Evolutionary conservation across 2,329 filamentous ascomycete species (phyloP).

Genomic region (Westerdykella sp.): DNA sequence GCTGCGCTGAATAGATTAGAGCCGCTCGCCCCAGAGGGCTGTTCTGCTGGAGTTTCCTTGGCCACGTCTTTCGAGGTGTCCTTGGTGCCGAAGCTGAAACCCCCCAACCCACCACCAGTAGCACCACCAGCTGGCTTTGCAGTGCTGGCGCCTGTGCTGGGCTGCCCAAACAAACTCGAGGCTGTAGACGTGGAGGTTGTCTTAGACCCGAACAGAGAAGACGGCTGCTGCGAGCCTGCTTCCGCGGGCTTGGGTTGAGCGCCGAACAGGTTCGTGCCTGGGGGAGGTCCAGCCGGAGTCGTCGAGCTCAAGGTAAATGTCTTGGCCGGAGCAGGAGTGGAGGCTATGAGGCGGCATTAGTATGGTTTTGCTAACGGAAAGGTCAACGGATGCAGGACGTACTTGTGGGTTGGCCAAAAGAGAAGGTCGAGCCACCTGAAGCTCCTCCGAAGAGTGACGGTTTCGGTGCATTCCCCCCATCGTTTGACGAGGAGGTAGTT

Average conservation of each 20-base stretch:
- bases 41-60: conserved; percentile 24
- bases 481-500: conserved; percentile 13
- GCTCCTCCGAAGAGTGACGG: conserved; percentile 21
- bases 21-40: conserved; percentile 17
- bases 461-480: conserved; percentile 16
- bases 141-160: conserved; percentile 12
- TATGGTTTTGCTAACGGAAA: neutral
- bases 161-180: conserved; percentile 24
- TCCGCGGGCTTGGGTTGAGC: conserved; percentile 10
- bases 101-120: conserved; percentile 10
- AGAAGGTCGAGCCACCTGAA: conserved; percentile 13
- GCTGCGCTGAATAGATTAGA: conserved; percentile 17
- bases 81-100: conserved; percentile 22
- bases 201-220: conserved; percentile 22
- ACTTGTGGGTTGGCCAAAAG: conserved; percentile 17
- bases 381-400: conserved; percentile 1
- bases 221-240: conserved; percentile 9
- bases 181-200: conserved; percentile 19
- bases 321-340: conserved; percentile 32
- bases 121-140: conserved; percentile 19
- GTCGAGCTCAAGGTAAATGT: conserved; percentile 35
- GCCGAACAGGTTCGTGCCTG: conserved; percentile 26
- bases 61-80: conserved; percentile 25
- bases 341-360: conserved; percentile 12
- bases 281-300: conserved; percentile 35